Percentiles rank a stretch among this genome's conserved stretches.
Conservation (phyloP, 305 asterid species). For the Euphrasia arctica region DNA sequence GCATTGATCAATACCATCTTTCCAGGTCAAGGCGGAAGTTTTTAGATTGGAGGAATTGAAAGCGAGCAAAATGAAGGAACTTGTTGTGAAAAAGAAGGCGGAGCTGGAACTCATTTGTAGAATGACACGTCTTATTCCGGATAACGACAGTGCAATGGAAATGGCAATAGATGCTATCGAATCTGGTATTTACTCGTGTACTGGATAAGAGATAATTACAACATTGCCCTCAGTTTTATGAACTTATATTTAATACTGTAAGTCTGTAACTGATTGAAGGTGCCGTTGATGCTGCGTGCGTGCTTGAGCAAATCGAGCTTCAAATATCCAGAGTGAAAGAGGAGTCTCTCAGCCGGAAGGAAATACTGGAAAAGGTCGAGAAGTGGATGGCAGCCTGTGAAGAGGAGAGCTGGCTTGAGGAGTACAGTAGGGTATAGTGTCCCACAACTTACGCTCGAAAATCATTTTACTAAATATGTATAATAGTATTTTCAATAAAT, state of each 20-base stretch:
- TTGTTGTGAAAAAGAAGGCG: conserved; percentile 77
- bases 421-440: conserved; percentile 67
- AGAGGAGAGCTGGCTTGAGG: conserved; percentile 99
- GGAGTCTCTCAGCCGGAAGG: conserved; percentile 81
- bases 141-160: conserved; percentile 48
- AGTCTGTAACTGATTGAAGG: conserved; percentile 49
- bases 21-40: conserved; percentile 82
- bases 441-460: conserved; percentile 14
- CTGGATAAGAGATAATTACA: conserved; percentile 12
- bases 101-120: conserved; percentile 76
- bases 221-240: conserved; percentile 8
- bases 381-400: conserved; percentile 93
- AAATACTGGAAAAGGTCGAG: conserved; percentile 88
- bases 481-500: not conserved
- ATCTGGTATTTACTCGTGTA: conserved; percentile 55
- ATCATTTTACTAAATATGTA: not conserved
- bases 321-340: conserved; percentile 76
- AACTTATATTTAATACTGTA: not conserved
- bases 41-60: conserved; percentile 79
- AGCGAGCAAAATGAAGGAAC: conserved; percentile 93
- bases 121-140: conserved; percentile 72
- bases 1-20: conserved; percentile 17
- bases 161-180: conserved; percentile 67
- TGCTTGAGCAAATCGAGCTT: conserved; percentile 84
- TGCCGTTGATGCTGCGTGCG: conserved; percentile 63